phyloP scores from a whole-genome alignment of 192 early-diverging fungal genomes.

The Phycomyces blakesleeanus region DNA sequence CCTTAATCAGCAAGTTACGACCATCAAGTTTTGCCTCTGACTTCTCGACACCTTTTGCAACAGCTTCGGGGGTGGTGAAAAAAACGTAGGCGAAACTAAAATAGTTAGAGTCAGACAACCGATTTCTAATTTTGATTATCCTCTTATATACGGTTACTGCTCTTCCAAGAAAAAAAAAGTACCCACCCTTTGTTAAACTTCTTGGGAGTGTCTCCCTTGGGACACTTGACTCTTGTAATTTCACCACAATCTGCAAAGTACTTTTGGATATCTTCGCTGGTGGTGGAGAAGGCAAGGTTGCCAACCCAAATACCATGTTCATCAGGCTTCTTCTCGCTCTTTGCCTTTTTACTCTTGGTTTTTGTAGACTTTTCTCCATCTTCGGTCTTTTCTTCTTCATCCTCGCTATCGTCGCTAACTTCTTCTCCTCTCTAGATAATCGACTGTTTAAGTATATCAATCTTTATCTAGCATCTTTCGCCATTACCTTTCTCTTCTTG shows the following conservation, averaged over 20 bases:
- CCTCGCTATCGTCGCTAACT: slow-evolving; percentile 31
- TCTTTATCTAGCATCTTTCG: background rate
- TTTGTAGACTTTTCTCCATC: slow-evolving; percentile 29
- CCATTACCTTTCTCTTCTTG: slow-evolving; percentile 42
- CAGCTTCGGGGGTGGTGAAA: slow-evolving; percentile 51
- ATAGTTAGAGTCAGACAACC: background rate
- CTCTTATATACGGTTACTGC: too few species aligned
- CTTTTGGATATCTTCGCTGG: slow-evolving; percentile 47
- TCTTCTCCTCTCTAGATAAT: slow-evolving; percentile 32
- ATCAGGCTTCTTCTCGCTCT: slow-evolving; percentile 8
- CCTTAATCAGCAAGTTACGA: slow-evolving; percentile 65
- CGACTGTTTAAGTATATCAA: slow-evolving; percentile 3
- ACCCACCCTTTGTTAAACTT: slow-evolving; percentile 46
- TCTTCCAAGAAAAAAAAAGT: too few species aligned
- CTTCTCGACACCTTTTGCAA: slow-evolving; percentile 54
- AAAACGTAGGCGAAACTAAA: slow-evolving; percentile 70
- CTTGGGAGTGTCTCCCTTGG: slow-evolving; percentile 35
- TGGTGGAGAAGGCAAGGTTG: slow-evolving; percentile 60
- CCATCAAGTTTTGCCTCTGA: slow-evolving; percentile 59
- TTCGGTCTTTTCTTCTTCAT: slow-evolving; percentile 40
- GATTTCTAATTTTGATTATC: background rate
- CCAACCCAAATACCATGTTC: slow-evolving; percentile 71
- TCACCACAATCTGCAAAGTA: slow-evolving; percentile 54
- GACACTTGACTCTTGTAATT: slow-evolving; percentile 49
- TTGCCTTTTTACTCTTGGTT: slow-evolving; percentile 40